Conservation (phyloP, 2,329 filamentous ascomycete genomes). For the Coniochaeta hoffmannii region DNA sequence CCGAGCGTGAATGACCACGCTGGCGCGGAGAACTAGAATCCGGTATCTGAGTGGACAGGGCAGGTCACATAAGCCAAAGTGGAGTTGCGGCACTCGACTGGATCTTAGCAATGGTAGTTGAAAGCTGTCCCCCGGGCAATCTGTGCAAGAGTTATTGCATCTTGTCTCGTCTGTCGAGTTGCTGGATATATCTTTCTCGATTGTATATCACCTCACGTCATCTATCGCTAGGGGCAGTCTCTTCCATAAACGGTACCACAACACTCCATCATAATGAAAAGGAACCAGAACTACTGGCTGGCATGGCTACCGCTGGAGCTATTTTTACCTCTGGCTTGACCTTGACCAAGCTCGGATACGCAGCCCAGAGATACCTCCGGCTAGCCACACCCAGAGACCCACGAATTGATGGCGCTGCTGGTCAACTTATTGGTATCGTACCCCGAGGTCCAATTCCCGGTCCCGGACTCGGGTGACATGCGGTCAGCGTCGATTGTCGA, state of each 20-base stretch:
- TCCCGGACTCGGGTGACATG: constrained; percentile 14
- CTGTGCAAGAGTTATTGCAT: constrained; percentile 22
- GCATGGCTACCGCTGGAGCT: constrained; percentile 27
- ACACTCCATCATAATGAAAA: constrained; percentile 28
- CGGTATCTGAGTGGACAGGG: constrained; percentile 11
- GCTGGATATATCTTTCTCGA: constrained; percentile 29
- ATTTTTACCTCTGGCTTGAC: constrained; percentile 27
- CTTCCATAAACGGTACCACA: constrained; percentile 28
- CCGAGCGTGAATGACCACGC: constrained; percentile 22
- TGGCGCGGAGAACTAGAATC: constrained; percentile 22
- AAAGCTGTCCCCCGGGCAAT: constrained; percentile 18
- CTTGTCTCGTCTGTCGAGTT: constrained; percentile 31
- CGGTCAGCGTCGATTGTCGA: constrained; percentile 18
- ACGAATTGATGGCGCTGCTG: constrained; percentile 20
- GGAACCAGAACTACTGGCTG: constrained; percentile 26
- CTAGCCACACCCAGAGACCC: constrained; percentile 21
- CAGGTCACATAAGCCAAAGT: constrained; percentile 15
- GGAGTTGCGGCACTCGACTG: constrained; percentile 17
- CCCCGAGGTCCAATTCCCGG: constrained; percentile 19
- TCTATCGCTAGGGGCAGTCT: constrained; percentile 18
- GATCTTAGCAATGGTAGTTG: constrained; percentile 21
- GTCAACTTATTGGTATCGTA: constrained; percentile 22
- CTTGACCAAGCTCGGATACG: constrained; percentile 30
- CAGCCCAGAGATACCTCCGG: constrained; percentile 29
- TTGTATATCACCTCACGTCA: constrained; percentile 24